Evolutionary conservation across 1,284 basidiomycete species (phyloP).

Genomic region (Sphagnurus paluster): DNA sequence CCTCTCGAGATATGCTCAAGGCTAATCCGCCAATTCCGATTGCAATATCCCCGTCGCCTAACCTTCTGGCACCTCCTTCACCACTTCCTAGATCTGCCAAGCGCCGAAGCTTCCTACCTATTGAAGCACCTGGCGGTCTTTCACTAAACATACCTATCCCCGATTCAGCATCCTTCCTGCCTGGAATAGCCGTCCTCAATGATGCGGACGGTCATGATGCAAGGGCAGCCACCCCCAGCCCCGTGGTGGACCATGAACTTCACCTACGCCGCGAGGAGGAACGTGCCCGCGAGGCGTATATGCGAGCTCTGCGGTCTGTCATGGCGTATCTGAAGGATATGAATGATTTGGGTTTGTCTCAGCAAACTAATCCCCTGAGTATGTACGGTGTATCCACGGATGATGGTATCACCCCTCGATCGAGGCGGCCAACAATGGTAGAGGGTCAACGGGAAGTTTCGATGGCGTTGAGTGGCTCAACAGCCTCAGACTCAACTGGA

Average conservation of each 20-base stretch:
- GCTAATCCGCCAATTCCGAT: slow-evolving; percentile 14
- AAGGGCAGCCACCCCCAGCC: slow-evolving; percentile 41
- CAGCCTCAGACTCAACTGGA: slow-evolving; percentile 40
- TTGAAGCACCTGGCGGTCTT: slow-evolving; percentile 55
- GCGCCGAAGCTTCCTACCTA: slow-evolving; percentile 83
- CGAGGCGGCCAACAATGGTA: slow-evolving; percentile 63
- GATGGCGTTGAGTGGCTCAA: slow-evolving; percentile 42
- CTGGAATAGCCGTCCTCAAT: slow-evolving; percentile 47
- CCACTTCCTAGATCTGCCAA: slow-evolving; percentile 56
- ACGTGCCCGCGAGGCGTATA: slow-evolving; percentile 66
- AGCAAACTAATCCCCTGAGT: slow-evolving; percentile 51
- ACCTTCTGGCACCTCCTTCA: slow-evolving; percentile 47
- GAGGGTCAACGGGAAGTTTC: slow-evolving; percentile 57
- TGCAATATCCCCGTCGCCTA: slow-evolving; percentile 26
- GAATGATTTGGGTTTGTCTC: slow-evolving; percentile 78
- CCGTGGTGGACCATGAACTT: slow-evolving; percentile 47
- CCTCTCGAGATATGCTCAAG: slow-evolving; percentile 23
- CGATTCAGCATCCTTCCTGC: slow-evolving; percentile 62
- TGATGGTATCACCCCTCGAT: slow-evolving; percentile 44
- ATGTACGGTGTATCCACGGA: slow-evolving; percentile 50
- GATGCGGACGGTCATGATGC: slow-evolving; percentile 41
- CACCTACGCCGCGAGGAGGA: slow-evolving; percentile 67
- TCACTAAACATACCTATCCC: slow-evolving; percentile 56
- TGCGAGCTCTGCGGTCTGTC: slow-evolving; percentile 80
- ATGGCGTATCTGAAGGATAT: slow-evolving; percentile 96